phyloP scores from a whole-genome alignment of 768 basidiomycete species.

The Sporobolomyces phaffii region DNA sequence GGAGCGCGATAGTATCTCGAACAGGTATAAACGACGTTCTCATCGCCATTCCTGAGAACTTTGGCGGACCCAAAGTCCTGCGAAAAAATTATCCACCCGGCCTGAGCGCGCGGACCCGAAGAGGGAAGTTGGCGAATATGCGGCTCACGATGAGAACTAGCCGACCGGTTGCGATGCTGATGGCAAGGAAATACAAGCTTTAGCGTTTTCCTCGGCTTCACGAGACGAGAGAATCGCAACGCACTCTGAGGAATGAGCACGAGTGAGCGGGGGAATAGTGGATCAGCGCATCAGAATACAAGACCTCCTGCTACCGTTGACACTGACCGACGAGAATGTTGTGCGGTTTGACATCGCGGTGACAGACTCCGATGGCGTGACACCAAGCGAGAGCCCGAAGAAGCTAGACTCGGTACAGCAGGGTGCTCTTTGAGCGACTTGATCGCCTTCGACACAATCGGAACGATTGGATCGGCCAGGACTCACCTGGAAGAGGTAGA shows the following conservation, averaged over 20 bases:
- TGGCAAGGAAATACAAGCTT: not conserved
- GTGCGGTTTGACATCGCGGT: constrained; percentile 99
- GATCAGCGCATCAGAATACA: not conserved
- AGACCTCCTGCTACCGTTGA: not conserved
- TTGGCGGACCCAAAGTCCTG: constrained; percentile 99
- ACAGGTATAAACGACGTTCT: constrained; percentile 98
- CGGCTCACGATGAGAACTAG: not conserved
- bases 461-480: not conserved
- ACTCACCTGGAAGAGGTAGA: constrained; percentile 74
- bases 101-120: not conserved
- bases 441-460: too few species aligned
- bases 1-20: constrained; percentile 94
- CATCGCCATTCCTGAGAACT: constrained; percentile 91
- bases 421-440: too few species aligned
- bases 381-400: constrained; percentile 96
- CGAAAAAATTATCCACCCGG: too few species aligned
- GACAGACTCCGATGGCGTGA: constrained; percentile 87
- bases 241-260: not conserved
- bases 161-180: not conserved
- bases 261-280: not conserved
- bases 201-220: too few species aligned
- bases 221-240: not conserved
- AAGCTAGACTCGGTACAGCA: constrained; percentile 54
- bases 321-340: constrained; percentile 70
- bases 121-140: not conserved